Evolutionary conservation across 2,329 filamentous ascomycete genomes (phyloP).

Genomic region (Pseudofabraea citricarpa): DNA sequence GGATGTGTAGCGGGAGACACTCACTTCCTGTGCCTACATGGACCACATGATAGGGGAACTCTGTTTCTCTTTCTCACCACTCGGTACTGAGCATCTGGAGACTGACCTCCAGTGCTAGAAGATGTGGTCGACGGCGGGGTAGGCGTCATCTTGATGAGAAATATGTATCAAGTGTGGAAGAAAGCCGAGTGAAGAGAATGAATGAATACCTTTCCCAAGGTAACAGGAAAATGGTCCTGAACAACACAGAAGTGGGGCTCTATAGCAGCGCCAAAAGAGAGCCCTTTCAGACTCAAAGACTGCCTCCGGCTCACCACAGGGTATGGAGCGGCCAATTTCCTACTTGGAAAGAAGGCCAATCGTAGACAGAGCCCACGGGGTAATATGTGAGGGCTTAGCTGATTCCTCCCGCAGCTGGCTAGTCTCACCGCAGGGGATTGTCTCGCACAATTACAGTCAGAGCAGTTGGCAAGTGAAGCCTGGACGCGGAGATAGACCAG

Average conservation of each 20-base stretch:
- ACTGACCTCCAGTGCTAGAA: slow-evolving; percentile 67
- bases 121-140: slow-evolving; percentile 75
- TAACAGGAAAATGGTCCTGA: slow-evolving; percentile 1
- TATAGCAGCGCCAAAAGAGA: slow-evolving; percentile 6
- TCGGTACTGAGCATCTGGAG: slow-evolving; percentile 80
- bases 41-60: slow-evolving; percentile 85
- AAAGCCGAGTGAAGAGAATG: slow-evolving; percentile 1
- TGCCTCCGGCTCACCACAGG: slow-evolving; percentile 11
- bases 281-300: slow-evolving; percentile 1
- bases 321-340: background rate
- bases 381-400: slow-evolving; percentile 1
- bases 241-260: slow-evolving; percentile 14
- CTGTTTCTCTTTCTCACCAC: slow-evolving; percentile 90
- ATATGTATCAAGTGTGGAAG: slow-evolving; percentile 4
- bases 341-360: slow-evolving; percentile 20
- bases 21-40: slow-evolving; percentile 89
- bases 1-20: slow-evolving; percentile 22
- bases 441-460: slow-evolving; percentile 7
- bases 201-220: background rate
- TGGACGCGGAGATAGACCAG: slow-evolving; percentile 20
- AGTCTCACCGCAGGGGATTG: slow-evolving; percentile 12
- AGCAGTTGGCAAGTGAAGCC: slow-evolving; percentile 8
- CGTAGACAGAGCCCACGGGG: slow-evolving; percentile 4
- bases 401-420: slow-evolving; percentile 11
- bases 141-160: slow-evolving; percentile 56